phyloP scores from a whole-genome alignment of 23 red algal species.

The Gracilariopsis chorda region DNA sequence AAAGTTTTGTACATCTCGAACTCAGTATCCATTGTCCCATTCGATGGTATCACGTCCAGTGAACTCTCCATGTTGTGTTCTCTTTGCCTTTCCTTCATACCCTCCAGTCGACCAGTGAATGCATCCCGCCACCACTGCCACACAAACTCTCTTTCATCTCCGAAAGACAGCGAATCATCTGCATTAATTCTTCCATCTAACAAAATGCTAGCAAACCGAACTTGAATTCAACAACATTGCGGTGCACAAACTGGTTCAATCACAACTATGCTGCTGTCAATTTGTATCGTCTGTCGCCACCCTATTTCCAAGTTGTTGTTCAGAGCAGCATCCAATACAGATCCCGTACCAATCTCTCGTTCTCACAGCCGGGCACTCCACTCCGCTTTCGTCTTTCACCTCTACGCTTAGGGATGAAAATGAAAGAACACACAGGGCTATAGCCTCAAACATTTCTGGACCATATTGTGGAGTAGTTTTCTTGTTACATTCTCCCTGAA shows the following conservation, averaged over 20 bases:
- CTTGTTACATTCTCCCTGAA: neutral
- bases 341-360: neutral
- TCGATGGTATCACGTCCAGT: neutral
- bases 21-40: neutral
- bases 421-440: neutral
- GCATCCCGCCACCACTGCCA: neutral
- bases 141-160: neutral
- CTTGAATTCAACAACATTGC: neutral
- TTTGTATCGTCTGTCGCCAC: too few relatives aligned
- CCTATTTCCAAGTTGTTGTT: too few relatives aligned
- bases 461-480: neutral
- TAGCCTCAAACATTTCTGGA: neutral
- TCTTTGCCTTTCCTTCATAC: neutral
- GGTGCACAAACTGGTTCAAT: neutral
- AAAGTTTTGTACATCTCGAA: neutral
- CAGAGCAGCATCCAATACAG: neutral
- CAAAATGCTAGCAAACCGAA: neutral
- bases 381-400: neutral
- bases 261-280: neutral
- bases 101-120: neutral
- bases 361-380: neutral
- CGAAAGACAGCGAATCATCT: neutral
- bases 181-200: neutral
- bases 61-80: neutral
- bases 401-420: neutral